These are phyloP conservation scores for Ogataea ramenticola DNA, from an alignment of 805 yeast genomes.

Conservation along the genomic window DNA sequence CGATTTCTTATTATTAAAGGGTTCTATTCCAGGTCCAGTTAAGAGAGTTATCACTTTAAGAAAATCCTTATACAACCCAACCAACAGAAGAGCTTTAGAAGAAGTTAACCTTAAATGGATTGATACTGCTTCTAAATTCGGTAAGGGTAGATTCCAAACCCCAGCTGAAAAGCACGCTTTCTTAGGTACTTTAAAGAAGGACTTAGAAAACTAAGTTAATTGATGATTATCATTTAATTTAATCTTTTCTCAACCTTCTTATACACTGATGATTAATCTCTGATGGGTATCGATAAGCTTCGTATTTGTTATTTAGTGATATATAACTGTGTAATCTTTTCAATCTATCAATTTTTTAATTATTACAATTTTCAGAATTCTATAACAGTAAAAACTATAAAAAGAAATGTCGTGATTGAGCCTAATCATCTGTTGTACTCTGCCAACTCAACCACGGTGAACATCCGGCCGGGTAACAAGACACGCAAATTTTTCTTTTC, in stretches of 20 bases:
- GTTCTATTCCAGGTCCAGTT: conserved; percentile 99
- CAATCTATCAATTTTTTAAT: too few relatives aligned
- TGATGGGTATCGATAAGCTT: too few relatives aligned
- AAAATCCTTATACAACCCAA: conserved; percentile 96
- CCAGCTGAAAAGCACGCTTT: conserved; percentile 99
- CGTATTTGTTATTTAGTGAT: too few relatives aligned
- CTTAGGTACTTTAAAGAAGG: conserved; percentile 99
- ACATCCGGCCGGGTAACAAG: too few relatives aligned
- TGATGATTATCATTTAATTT: neutral
- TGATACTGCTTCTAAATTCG: conserved; percentile 99
- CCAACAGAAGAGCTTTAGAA: conserved; percentile 96
- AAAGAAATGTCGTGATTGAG: too few relatives aligned
- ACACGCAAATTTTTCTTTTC: too few relatives aligned
- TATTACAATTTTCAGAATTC: too few relatives aligned
- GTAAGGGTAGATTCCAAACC: conserved; percentile 99
- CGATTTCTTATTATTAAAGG: conserved; percentile 96
- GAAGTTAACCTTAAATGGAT: conserved; percentile 97
- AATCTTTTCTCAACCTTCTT: neutral
- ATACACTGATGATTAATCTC: too few relatives aligned
- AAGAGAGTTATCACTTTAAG: conserved; percentile 99
- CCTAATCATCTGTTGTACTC: too few relatives aligned
- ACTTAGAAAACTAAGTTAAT: conserved; percentile 40
- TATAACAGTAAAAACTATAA: too few relatives aligned
- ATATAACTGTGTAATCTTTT: too few relatives aligned
- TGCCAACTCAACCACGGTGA: too few relatives aligned